These are phyloP conservation scores for Clonostachys solani DNA, from an alignment of 2,329 filamentous ascomycete genomes.

Conservation along the genomic window DNA sequence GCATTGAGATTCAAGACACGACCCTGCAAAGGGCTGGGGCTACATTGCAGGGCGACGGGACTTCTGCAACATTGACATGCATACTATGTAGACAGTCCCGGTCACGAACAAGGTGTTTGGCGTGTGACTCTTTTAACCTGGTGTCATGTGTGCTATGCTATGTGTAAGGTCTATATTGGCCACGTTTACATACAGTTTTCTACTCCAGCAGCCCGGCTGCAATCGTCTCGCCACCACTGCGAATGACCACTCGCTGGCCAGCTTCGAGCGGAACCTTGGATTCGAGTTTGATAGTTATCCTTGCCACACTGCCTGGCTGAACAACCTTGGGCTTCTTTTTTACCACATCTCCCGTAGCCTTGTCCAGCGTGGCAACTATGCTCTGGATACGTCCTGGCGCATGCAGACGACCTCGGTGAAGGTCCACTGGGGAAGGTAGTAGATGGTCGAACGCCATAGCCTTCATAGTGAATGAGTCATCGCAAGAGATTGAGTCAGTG, in stretches of 20 bases:
- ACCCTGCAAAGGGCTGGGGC: too few species aligned
- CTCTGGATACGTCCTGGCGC: slow-evolving; percentile 69
- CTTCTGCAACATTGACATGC: too few species aligned
- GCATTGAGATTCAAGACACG: too few species aligned
- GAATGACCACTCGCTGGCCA: slow-evolving; percentile 74
- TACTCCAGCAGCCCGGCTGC: slow-evolving; percentile 82
- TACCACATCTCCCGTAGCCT: slow-evolving; percentile 65
- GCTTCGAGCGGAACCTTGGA: slow-evolving; percentile 74
- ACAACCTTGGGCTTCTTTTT: slow-evolving; percentile 87
- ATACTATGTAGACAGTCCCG: too few species aligned
- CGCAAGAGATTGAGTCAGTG: slow-evolving; percentile 61
- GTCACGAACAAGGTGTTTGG: too few species aligned
- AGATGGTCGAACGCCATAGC: slow-evolving; percentile 86
- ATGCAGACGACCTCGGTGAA: slow-evolving; percentile 82
- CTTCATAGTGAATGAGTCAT: slow-evolving; percentile 75
- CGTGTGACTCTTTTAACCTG: too few species aligned
- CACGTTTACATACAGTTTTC: not conserved
- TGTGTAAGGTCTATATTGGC: too few species aligned
- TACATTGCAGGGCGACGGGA: too few species aligned
- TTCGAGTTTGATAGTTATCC: slow-evolving; percentile 71
- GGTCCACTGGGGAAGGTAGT: slow-evolving; percentile 83
- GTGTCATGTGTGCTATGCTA: too few species aligned
- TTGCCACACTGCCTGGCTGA: slow-evolving; percentile 72
- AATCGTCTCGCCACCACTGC: slow-evolving; percentile 77
- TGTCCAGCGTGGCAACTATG: slow-evolving; percentile 73